Base-by-base conservation (phyloP, 495 filamentous ascomycete species). In the Margaritispora aquatica region DNA sequence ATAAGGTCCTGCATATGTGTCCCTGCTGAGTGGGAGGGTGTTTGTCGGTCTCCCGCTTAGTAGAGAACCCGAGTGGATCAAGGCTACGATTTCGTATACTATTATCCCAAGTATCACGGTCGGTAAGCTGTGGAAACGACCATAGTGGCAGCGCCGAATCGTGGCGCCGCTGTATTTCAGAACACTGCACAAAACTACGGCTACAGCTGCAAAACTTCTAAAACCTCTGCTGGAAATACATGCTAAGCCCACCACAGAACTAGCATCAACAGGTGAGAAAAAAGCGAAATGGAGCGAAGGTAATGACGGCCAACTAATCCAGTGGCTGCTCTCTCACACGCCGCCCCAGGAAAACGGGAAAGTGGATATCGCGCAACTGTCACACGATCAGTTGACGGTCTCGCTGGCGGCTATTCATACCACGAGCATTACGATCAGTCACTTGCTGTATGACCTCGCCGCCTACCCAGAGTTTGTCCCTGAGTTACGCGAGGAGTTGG, bases 41-140 rank as follows among this genome's bases (percentile, higher is more conserved):
- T 87, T 87, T 53, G 70, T 86, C 51, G 85, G 84, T 20, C 62
- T 71, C 3, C 73, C 77, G 11, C 61, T 83, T 38, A 80, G 78
- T 61, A 76, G 79, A 1, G 69, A 81, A 24, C 68, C 77, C 49
- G 76, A 82, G 17, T 88, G 86, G 74, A 66, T 85, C 20, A 64
- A 79, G 20, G 71, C 78, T 7, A 78, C 82, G 1, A 78, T 84
- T 63, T 77, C 75, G 31, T 87, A 81, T 66, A 82, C 84, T 3
- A 83, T 50, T 58, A 79, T 59, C 62, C 70, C 70, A n/a, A n/a
- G n/a, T n/a, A n/a, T n/a, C n/a, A n/a, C n/a, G 71, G 68, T 17
- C 60, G 61, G 26, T 20, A 48, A 15, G 71, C 68, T n/a, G 55
- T 75, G 1, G 65, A 69, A 17, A 20, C 48, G 73, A 53, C 57